Base-by-base conservation (phyloP, 306 rosid species). In the Sesbania bispinosa region DNA sequence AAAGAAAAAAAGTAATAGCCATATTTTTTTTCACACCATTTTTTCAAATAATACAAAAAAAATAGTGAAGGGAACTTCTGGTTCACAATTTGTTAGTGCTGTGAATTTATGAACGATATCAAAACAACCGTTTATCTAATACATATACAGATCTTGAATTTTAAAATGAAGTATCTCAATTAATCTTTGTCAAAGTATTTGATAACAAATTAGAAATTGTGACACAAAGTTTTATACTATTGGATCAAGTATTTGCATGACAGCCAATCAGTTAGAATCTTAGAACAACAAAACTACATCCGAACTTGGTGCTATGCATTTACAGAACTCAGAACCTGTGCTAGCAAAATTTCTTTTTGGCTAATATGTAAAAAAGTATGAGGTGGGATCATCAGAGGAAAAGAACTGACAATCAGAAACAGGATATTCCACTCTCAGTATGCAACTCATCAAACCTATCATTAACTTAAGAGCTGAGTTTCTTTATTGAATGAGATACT, bases 191-290 rank as follows among this genome's bases (percentile, higher is more conserved):
- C 61, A 11, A 8, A 21, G 43, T 53, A 66, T 33, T 29, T 20
- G 60, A 65, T 27, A 47, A 74, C 52, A 60, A 19, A 14, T 18
- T 9, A 29, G 4, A 64, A 74, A 30, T 20, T 6, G 19, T 19
- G 10, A 58, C 2, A 63, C 33, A 33, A 29, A 26, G 21, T 7
- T 54, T 70, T 5, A 14, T 10, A 32, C 9, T 11, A 35, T 24
- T 11, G 11, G 42, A 52, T 30, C 27, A 43, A 50, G 33, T 19
- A 45, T 62, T 62, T 51, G 80, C 62, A 76, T 46, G 63, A 47
- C 52, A 18, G 16, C 2, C 50, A 75, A 43, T 50, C 9, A 53
- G 59, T 5, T 29, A 42, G 33, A 19, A 15, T 13, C 7, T 33
- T 16, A 2, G 16, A 50, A 77, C 51, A 19, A 24, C 32, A 19